Conservation (phyloP, 306 rosid species). For the Mimosa bimucronata region DNA sequence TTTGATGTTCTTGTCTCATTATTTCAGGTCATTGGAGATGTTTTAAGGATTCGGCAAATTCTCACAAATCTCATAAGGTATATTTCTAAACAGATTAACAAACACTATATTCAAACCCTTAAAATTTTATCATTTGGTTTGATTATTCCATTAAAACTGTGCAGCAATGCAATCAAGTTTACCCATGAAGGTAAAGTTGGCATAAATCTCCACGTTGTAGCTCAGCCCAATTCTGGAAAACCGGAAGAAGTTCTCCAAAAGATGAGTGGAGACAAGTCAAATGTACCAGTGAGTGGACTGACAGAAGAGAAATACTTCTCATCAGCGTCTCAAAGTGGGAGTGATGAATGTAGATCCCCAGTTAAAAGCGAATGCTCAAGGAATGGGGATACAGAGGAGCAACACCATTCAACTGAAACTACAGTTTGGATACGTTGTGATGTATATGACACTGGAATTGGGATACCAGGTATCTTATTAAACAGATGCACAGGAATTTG, state of each 20-base stretch:
- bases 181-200: conserved; percentile 91
- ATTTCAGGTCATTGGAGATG: conserved; percentile 86
- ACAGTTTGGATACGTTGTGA: conserved; percentile 81
- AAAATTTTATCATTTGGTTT: neutral
- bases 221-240: conserved; percentile 51
- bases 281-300: conserved; percentile 40
- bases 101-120: neutral
- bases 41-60: conserved; percentile 88
- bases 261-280: conserved; percentile 38
- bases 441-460: conserved; percentile 89
- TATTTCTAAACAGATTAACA: neutral
- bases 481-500: neutral
- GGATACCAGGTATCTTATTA: conserved; percentile 71
- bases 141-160: neutral
- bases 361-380: conserved; percentile 49
- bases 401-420: conserved; percentile 49
- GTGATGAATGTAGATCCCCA: conserved; percentile 51
- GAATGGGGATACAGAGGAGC: conserved; percentile 54
- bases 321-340: conserved; percentile 41
- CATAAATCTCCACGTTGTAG: conserved; percentile 60
- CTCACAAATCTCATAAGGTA: conserved; percentile 94
- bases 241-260: conserved; percentile 42
- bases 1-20: neutral
- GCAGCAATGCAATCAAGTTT: conserved; percentile 92
- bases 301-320: conserved; percentile 53